Conservation (phyloP, 768 basidiomycete species). For the Ramaria sp. region DNA sequence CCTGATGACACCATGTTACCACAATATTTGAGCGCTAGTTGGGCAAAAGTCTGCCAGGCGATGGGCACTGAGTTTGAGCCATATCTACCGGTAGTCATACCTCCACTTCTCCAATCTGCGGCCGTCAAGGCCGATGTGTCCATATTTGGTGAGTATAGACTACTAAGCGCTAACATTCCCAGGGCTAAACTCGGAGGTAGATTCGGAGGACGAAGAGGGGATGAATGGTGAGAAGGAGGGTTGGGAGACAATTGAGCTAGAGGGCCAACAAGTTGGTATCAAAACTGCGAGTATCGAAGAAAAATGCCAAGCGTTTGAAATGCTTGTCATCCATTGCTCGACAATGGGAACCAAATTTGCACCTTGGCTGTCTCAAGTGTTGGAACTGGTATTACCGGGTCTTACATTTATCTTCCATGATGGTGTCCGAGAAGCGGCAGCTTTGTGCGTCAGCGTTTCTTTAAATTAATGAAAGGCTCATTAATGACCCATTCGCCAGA, state of each 20-base stretch:
- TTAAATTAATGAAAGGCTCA: background rate
- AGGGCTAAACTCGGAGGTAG: conserved; percentile 15
- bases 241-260: conserved; percentile 70
- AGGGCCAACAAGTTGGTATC: conserved; percentile 67
- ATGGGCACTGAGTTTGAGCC: conserved; percentile 80
- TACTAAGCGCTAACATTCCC: background rate
- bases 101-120: conserved; percentile 61
- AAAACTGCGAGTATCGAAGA: conserved; percentile 76
- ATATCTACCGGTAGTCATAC: conserved; percentile 79
- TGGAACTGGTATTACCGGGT: conserved; percentile 63
- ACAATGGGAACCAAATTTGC: conserved; percentile 56
- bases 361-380: conserved; percentile 58
- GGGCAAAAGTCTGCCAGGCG: conserved; percentile 83
- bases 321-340: conserved; percentile 71
- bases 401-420: conserved; percentile 76
- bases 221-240: conserved; percentile 49
- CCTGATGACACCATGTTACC: conserved; percentile 59
- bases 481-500: conserved; percentile 25
- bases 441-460: conserved; percentile 40
- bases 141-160: conserved; percentile 43
- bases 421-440: conserved; percentile 69
- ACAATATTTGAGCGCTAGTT: conserved; percentile 75
- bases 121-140: conserved; percentile 73
- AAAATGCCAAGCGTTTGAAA: conserved; percentile 81
- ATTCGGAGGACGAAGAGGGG: conserved; percentile 42